Base-by-base conservation (phyloP, 2,329 filamentous ascomycete genomes). In the Aspergillus sp. region DNA sequence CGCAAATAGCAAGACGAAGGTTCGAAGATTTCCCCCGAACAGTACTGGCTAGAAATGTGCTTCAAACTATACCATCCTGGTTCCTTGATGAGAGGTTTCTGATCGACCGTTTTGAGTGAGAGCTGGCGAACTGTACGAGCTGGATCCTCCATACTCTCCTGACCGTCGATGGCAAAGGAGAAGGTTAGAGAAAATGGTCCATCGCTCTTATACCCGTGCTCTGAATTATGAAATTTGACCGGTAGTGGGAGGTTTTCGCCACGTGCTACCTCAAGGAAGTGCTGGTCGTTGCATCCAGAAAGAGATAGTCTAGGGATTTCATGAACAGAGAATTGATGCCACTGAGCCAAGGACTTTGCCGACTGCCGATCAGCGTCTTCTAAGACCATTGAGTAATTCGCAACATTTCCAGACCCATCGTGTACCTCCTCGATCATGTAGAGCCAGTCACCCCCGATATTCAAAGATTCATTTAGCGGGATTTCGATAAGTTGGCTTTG, bases 361-460 rank as follows among this genome's bases (percentile, higher is more conserved):
- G 83, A 86, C 50, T 79, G 78, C 45, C 74, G 76, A 17, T 91
- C 87, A 37, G 82, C 79, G n/a, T 95, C 90, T 43, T 95, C 90
- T 14, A 82, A 79, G 3, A 82, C 75, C 7, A 66, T 61, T 15
- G 70, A 70, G 70, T 96, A 99, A 62, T 87, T 89, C 58, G 93
- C 87, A 39, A 89, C 78, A 67, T 99, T 99, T 47, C 93, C 93
- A 64, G 93, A 89, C 2, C 87, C 93, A 77, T 99, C 95, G 59
- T 91, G 87, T 8, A 99, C 91, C 73, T 97, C 91, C 65, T 97
- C 91, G 53, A 99, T 87, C 1, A 89, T 88, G 71, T 98, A 99
- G 60, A 89, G 82, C 93, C 93, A 98, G 52, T 87, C 83, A 15
- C 93, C 95, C 52, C 89, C 84, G 6, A 82, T 82, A 49, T 85